These are phyloP conservation scores for Centella asiatica DNA, from an alignment of 129 eudicot species.

Conservation along the genomic window DNA sequence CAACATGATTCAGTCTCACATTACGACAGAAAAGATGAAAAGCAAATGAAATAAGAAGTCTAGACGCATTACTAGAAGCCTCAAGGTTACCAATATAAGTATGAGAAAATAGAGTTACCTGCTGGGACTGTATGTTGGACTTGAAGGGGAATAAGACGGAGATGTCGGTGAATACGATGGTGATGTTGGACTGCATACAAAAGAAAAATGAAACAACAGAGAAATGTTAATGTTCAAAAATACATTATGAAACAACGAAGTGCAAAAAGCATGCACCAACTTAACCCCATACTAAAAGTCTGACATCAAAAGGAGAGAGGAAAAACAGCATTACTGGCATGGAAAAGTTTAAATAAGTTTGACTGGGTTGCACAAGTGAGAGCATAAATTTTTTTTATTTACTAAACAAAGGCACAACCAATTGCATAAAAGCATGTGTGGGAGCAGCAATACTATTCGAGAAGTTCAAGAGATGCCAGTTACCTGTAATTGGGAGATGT, in stretches of 20 bases:
- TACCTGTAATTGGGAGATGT: conserved; percentile 95
- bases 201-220: conserved; percentile 20
- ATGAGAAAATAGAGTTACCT: conserved; percentile 41
- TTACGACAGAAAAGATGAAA: no score
- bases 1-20: no score
- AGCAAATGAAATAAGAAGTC: background rate
- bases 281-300: no score
- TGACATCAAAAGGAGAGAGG: no score
- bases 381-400: no score
- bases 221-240: background rate
- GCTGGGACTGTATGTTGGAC: conserved; percentile 97
- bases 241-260: background rate
- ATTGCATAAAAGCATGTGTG: conserved; percentile 2
- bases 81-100: background rate
- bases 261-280: no score
- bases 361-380: no score
- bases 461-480: background rate
- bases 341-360: no score
- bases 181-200: conserved; percentile 95
- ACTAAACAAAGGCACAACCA: background rate
- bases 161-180: conserved; percentile 95
- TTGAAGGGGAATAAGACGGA: conserved; percentile 95
- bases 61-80: background rate
- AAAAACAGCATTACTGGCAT: no score
- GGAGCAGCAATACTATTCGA: background rate